Evolutionary conservation across 73 alveolate species (phyloP), one percentile per base, ranked within the genome.

Genomic region (Stentor roeselii): DNA sequence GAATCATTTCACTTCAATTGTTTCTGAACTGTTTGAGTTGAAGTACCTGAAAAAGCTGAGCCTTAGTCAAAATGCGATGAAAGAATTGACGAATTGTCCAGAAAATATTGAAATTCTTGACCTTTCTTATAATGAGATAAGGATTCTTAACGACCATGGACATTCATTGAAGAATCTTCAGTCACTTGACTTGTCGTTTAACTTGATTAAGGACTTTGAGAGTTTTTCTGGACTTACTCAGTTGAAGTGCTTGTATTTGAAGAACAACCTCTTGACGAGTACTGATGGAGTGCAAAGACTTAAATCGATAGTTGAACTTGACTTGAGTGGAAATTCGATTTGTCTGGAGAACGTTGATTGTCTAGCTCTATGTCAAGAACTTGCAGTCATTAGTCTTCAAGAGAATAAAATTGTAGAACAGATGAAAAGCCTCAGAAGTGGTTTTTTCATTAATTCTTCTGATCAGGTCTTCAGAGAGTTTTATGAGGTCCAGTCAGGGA

Each of bases 41-140:
- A 67, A 67, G 34, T 67, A 30, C 37, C 80, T 67, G 21, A 67
- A 67, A 67, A 67, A 67, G 34, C 80, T 67, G 21, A 67, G 11
- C 11, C 80, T 67, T 67, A 27, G 42, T 40, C 21, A 67, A 36
- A 67, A 67, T 2, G 42, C 21, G 11, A 67, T 67, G 21, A 32
- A n/a, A 30, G 80, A 21, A 11, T 27, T 67, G 21, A 27, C 42
- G 80, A 36, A 36, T 21, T 21, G 21, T 30, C 80, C 80, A 21
- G 0, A 36, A 27, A n/a, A 21, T 27, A 30, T n/a, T 11, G 80
- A 67, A 34, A 67, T 27, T 2, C 34, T 67, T 27, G 14, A n/a
- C 41, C 0, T 67, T 21, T 67, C 80, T 14, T 21, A 67, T 34
- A 67, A 67, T 40, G 27, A 21, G 34, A 21, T 67, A 67, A 32